Percentiles rank a stretch among this genome's conserved stretches.
Evolutionary conservation across 805 yeast genomes (phyloP).

Genomic region (Candida multigemmis): DNA sequence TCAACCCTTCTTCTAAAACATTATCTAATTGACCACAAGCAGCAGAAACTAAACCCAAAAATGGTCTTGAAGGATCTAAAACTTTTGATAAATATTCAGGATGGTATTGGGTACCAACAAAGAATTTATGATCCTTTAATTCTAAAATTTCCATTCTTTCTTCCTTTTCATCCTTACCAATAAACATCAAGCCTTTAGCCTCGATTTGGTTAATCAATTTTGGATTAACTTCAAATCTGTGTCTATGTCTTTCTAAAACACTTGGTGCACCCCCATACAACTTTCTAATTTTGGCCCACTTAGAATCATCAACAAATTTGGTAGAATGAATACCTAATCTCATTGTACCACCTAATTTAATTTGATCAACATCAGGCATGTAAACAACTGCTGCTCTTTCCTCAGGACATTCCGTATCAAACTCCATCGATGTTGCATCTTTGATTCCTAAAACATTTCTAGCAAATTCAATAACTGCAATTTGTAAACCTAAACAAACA

Average conservation of each 20-base stretch:
- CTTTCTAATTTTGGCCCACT: conserved; percentile 62
- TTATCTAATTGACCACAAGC: conserved; percentile 73
- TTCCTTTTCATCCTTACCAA: conserved; percentile 87
- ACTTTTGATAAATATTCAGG: conserved; percentile 97
- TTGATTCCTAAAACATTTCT: conserved; percentile 66
- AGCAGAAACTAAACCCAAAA: conserved; percentile 94
- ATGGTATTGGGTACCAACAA: conserved; percentile 94
- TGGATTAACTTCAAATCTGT: conserved; percentile 96
- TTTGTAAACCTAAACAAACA: conserved; percentile 94
- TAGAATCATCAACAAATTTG: conserved; percentile 58
- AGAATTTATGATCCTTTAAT: conserved; percentile 79
- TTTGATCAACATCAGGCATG: conserved; percentile 98
- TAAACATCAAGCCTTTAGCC: conserved; percentile 70
- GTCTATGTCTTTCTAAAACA: conserved; percentile 94
- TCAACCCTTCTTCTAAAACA: conserved; percentile 40
- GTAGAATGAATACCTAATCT: conserved; percentile 93
- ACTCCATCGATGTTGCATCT: conserved; percentile 76
- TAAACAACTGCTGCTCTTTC: conserved; percentile 74
- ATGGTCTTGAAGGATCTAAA: conserved; percentile 92
- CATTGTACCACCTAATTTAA: conserved; percentile 97
- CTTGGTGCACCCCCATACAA: conserved; percentile 64
- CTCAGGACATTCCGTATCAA: conserved; percentile 53
- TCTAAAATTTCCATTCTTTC: conserved; percentile 94
- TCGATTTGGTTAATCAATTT: conserved; percentile 64
- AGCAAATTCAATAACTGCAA: conserved; percentile 90